Base-by-base conservation (phyloP, 768 basidiomycete species). In the Hygrophorus pudorinus region DNA sequence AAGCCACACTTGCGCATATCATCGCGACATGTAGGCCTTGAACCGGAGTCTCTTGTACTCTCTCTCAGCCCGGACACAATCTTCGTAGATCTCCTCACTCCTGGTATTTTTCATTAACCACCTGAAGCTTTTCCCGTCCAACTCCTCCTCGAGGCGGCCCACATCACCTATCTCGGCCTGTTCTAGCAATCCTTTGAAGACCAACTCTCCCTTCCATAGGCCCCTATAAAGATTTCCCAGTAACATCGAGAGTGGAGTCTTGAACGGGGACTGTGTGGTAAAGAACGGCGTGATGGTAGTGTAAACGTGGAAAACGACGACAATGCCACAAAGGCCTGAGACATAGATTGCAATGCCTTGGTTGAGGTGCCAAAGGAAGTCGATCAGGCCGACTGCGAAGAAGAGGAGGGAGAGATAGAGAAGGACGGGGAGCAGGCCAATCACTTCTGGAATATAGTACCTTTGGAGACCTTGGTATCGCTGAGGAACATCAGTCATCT, bases 301-400 rank as follows among this genome's bases (percentile, higher is more conserved):
- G 24, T 14, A 12, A 8, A 48, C 9, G 43, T 48, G 42, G 27
- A 51, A 48, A 13, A 48, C 11, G 36, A 45, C 42, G 2, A 51
- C 42, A n/a, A 45, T 13, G 18, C 50, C 50, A 31, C 50, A 51
- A 14, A 51, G 29, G 10, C 29, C 37, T n/a, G 47, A 30, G 6
- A 48, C 30, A 30, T 44, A 51, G 11, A 51, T 51, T n/a, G 48
- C 50, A 33, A 52, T 52, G 9, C 49, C 49, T 42, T 36, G 24
- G 32, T 47, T 50, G 13, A 49, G 36, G 35, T 50, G 45, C 51
- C 51, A 50, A 6, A 52, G 49, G n/a, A 45, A 39, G 41, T 49
- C 48, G 38, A 52, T 33, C 14, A 52, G 29, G 27, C 51, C 51
- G 29, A 50, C 20, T n/a, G 51, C 48, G 30, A 52, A 52, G 17